Conservation (phyloP, 129 eudicot species). For the Cynara cardunculus region DNA sequence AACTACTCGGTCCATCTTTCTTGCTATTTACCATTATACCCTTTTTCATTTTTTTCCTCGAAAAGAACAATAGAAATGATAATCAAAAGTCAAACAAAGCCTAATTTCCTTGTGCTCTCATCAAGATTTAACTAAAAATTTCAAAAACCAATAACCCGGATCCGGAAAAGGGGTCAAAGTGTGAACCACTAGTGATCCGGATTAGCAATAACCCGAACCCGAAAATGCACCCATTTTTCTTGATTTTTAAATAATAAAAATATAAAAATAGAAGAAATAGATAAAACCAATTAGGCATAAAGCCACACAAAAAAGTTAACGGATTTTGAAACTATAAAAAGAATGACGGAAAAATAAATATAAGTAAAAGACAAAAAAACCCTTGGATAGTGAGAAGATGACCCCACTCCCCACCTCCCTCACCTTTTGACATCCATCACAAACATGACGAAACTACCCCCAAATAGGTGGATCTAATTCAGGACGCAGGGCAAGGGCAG, state of each 20-base stretch:
- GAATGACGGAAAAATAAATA: background rate
- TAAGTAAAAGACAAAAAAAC: constrained; percentile 1
- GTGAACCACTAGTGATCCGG: background rate
- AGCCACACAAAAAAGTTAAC: background rate
- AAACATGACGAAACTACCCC: constrained; percentile 17
- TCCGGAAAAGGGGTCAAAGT: background rate
- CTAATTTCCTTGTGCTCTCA: constrained; percentile 10
- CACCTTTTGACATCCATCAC: background rate
- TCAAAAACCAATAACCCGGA: background rate
- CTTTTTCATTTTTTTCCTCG: constrained; percentile 2
- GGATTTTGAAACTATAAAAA: background rate
- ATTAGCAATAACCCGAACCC: background rate
- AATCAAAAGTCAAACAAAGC: constrained; percentile 23
- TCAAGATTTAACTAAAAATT: background rate
- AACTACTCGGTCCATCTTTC: background rate
- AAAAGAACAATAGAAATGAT: background rate
- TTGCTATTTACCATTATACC: constrained; percentile 8
- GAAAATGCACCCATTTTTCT: background rate
- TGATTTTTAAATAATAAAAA: background rate
- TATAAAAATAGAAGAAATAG: background rate
- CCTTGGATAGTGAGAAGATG: background rate
- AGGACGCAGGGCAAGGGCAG: constrained; percentile 10
- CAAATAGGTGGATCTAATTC: background rate
- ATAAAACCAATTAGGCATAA: background rate
- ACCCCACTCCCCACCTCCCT: constrained; percentile 15